Evolutionary conservation across 148 eudicot species (phyloP), one percentile per base, ranked within the genome.

Genomic region (Euryodendron excelsum): DNA sequence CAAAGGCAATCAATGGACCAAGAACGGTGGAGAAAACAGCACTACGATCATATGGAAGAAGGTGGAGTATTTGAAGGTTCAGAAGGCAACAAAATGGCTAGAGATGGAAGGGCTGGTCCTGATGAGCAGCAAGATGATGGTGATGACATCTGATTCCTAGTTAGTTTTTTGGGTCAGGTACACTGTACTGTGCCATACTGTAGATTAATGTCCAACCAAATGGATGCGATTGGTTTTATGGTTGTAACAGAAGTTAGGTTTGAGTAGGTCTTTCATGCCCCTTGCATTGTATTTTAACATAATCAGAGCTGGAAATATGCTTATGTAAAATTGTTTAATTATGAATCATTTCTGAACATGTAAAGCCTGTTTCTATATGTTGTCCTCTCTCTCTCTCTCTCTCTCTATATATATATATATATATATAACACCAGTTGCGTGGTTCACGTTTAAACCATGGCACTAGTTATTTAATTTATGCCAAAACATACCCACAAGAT

Each of bases 1-100:
- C 86, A 83, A 76, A 81, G 84, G n/a, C 88, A 73, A 60, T 47
- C 84, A 25, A 81, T 75, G 78, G 90, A 82, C 53, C 87, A 75
- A 67, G 85, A 84, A 30, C 81, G 65, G 56, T 75, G 85, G 86
- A 74, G 86, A 77, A 89, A 85, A 78, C 83, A 83, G 12, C 89
- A 77, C 31, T 83, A 78, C 34, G 81, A 82, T 65, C 86, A 85
- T 64, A 85, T 83, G 73, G 88, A 82, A 31, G 87, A 76, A 76
- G 86, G 77, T 34, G 82, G 83, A 71, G 79, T 81, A 30, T 61
- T 65, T 63, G 85, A 84, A 63, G 83, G 88, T 50, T 80, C 79
- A 70, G 85, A 79, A 10, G 87, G 84, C 56, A 83, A 81, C 73
- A 89, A 81, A 50, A 70, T 76, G 31, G 76, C 69, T 47, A 72